These are phyloP conservation scores for Stemphylium lycopersici DNA, from an alignment of 2,329 filamentous ascomycete species.

Conservation along the genomic window DNA sequence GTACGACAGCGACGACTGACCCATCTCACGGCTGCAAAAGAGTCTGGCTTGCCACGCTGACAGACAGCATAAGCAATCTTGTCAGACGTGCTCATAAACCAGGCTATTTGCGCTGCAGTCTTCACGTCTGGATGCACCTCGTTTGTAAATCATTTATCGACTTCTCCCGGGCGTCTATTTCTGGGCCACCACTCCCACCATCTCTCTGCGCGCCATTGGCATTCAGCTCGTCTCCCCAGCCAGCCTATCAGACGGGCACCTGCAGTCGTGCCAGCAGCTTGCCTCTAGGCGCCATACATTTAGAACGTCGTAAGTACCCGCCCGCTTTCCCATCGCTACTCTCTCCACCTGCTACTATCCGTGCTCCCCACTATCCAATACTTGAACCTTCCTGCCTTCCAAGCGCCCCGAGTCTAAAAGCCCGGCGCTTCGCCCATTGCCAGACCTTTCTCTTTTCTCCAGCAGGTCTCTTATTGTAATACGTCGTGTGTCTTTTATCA, in stretches of 20 bases:
- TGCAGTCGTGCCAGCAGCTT: constrained; percentile 40
- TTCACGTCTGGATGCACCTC: constrained; percentile 39
- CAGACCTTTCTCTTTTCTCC: constrained; percentile 43
- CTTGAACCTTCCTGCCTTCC: constrained; percentile 27
- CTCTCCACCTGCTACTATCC: constrained; percentile 40
- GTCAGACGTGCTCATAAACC: constrained; percentile 35
- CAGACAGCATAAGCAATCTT: constrained; percentile 29
- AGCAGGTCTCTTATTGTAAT: constrained; percentile 53
- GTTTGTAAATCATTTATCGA: constrained; percentile 41
- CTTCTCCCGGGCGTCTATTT: constrained; percentile 51
- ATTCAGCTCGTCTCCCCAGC: constrained; percentile 36
- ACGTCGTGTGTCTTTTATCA: constrained; percentile 43
- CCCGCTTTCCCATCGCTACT: constrained; percentile 42
- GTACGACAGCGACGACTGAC: constrained; percentile 24
- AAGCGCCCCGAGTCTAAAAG: constrained; percentile 51
- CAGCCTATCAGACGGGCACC: constrained; percentile 43
- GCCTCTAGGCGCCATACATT: constrained; percentile 46
- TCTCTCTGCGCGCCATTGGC: constrained; percentile 38
- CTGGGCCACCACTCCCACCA: constrained; percentile 41
- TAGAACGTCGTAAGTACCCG: constrained; percentile 49
- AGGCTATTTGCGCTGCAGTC: constrained; percentile 33
- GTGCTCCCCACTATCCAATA: constrained; percentile 42
- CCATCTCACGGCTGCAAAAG: constrained; percentile 16
- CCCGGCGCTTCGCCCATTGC: constrained; percentile 46
- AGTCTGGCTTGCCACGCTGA: constrained; percentile 23